Conservation (phyloP, 2,329 filamentous ascomycete genomes). For the Penicillium sp. region DNA sequence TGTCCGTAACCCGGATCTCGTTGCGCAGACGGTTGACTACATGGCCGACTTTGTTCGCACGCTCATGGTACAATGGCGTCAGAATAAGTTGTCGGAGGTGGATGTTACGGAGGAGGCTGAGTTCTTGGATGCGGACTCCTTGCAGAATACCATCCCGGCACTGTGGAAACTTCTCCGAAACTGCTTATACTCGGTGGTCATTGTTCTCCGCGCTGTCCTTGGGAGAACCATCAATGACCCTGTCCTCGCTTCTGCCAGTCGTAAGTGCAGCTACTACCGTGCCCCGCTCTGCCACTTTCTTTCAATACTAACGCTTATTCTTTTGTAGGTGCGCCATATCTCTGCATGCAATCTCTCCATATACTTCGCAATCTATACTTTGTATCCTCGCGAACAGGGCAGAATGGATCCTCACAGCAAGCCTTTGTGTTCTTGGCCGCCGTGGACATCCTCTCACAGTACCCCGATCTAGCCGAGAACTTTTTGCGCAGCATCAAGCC, state of each 20-base stretch:
- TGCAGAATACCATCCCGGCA: constrained; percentile 68
- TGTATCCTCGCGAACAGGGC: constrained; percentile 74
- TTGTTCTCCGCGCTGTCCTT: constrained; percentile 74
- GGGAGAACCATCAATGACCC: constrained; percentile 66
- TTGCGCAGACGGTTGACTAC: constrained; percentile 58
- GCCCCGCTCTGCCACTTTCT: too few species aligned
- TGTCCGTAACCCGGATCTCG: constrained; percentile 49
- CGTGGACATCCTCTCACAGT: constrained; percentile 78
- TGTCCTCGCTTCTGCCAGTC: constrained; percentile 56
- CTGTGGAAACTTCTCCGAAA: constrained; percentile 78
- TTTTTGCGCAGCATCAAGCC: constrained; percentile 70
- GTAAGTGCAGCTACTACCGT: constrained; percentile 45
- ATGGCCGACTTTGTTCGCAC: constrained; percentile 69
- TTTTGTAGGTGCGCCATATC: constrained; percentile 59
- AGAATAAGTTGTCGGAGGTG: constrained; percentile 72
- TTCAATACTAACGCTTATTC: too few species aligned
- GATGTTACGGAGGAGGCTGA: constrained; percentile 69
- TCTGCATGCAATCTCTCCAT: constrained; percentile 73
- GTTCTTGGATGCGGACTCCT: constrained; percentile 67
- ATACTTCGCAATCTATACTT: constrained; percentile 80
- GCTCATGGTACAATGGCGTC: constrained; percentile 73
- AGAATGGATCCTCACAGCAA: constrained; percentile 79
- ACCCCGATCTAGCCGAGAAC: constrained; percentile 65
- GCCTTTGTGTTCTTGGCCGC: constrained; percentile 81
- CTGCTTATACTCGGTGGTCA: constrained; percentile 74